Evolutionary conservation across 1,284 basidiomycete genomes (phyloP).

Genomic region (Ceraceosorus guamensis): DNA sequence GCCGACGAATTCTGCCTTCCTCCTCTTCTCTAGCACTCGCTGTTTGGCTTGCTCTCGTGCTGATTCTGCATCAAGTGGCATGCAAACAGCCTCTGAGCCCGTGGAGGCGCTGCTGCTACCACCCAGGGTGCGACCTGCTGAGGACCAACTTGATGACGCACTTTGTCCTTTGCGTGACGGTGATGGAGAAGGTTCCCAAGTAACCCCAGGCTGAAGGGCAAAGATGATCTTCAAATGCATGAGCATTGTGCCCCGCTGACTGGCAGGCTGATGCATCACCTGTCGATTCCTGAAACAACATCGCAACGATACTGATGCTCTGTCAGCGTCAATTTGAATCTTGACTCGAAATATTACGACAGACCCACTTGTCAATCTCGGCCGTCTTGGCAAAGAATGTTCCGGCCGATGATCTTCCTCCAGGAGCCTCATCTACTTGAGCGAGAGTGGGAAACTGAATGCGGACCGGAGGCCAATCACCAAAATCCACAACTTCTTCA

Average conservation of each 20-base stretch:
- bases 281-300: slow-evolving; percentile 15
- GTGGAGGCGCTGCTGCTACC: neutral
- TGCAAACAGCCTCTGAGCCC: neutral
- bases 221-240: slow-evolving; percentile 44
- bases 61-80: neutral
- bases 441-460: slow-evolving; percentile 39
- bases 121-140: neutral
- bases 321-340: too few species aligned
- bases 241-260: slow-evolving; percentile 34
- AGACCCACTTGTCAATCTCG: too few species aligned
- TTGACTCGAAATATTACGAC: too few species aligned
- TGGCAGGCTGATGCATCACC: slow-evolving; percentile 26
- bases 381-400: slow-evolving; percentile 43
- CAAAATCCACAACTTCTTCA: too few species aligned
- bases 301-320: too few species aligned
- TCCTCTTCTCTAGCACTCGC: neutral
- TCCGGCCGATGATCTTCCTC: slow-evolving; percentile 26
- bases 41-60: neutral
- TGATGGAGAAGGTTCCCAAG: too few species aligned
- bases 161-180: too few species aligned
- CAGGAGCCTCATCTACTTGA: slow-evolving; percentile 21
- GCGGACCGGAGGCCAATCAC: slow-evolving; percentile 25
- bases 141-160: neutral
- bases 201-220: slow-evolving; percentile 8
- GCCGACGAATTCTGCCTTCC: slow-evolving; percentile 14